Conservation (phyloP, 129 eudicot species). For the Dittrichia graveolens region DNA sequence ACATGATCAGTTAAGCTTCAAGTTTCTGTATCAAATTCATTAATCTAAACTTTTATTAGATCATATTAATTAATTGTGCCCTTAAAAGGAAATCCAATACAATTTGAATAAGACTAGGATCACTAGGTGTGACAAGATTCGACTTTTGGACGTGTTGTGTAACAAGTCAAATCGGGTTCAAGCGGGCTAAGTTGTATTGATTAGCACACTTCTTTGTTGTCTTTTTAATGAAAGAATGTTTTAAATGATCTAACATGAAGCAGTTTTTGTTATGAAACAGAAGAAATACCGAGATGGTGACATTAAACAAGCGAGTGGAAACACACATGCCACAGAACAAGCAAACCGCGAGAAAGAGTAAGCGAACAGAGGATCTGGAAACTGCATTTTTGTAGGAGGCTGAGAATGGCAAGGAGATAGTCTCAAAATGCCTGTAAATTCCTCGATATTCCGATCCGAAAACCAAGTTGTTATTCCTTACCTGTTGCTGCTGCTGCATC, state of each 20-base stretch:
- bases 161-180: no score
- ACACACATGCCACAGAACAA: slow-evolving; percentile 22
- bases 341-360: slow-evolving; percentile 28
- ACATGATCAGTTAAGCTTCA: not conserved
- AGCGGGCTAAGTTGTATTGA: no score
- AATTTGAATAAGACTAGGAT: no score
- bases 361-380: slow-evolving; percentile 30
- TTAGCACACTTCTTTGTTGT: no score
- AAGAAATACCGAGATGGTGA: slow-evolving; percentile 19
- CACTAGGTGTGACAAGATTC: no score
- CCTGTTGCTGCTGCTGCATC: slow-evolving; percentile 23
- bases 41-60: no score
- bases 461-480: not conserved
- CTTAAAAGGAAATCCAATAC: no score
- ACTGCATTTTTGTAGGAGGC: not conserved
- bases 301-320: slow-evolving; percentile 20
- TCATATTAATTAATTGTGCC: no score
- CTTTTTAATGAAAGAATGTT: no score
- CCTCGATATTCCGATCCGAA: slow-evolving; percentile 5
- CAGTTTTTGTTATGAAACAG: not conserved
- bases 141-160: no score
- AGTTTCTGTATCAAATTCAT: not conserved
- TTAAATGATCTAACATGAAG: slow-evolving; percentile 3
- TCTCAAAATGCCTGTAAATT: slow-evolving; percentile 33
- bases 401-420: slow-evolving; percentile 12